Evolutionary conservation across 495 filamentous ascomycete species (phyloP).

Genomic region (Hypoxylon trugodes): DNA sequence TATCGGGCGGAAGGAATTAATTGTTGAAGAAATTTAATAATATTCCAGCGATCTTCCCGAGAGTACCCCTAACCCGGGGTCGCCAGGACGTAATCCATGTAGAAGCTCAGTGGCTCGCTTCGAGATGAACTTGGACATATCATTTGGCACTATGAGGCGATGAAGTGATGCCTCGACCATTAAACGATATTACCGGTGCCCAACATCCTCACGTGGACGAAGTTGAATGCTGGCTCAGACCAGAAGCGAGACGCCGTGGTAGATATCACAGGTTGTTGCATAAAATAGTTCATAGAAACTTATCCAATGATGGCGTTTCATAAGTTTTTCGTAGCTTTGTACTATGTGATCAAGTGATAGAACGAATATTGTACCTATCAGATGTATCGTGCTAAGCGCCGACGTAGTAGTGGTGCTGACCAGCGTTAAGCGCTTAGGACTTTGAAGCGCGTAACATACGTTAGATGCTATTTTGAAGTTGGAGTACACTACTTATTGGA

Average conservation of each 20-base stretch:
- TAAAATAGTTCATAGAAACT: neutral
- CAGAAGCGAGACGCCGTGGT: neutral
- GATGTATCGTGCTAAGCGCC: neutral
- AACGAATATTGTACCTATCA: slow-evolving; percentile 6
- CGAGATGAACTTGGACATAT: neutral
- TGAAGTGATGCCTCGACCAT: neutral
- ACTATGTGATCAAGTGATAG: neutral
- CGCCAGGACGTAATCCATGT: neutral
- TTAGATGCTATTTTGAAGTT: neutral
- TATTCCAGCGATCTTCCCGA: slow-evolving; percentile 1
- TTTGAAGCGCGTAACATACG: slow-evolving; percentile 1
- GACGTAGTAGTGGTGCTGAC: neutral
- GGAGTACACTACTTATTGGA: neutral
- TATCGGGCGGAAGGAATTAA: neutral
- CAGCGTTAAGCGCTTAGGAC: slow-evolving; percentile 3
- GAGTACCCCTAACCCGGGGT: neutral
- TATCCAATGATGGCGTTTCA: no score
- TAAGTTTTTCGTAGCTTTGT: no score
- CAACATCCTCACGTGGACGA: no score
- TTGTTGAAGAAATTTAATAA: neutral
- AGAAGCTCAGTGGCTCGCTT: neutral
- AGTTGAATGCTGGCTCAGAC: neutral
- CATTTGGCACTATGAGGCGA: neutral
- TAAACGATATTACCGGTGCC: no score
- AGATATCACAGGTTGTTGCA: neutral